These are phyloP conservation scores for Cornus florida DNA, from an alignment of 148 eudicot species.

Conservation along the genomic window DNA sequence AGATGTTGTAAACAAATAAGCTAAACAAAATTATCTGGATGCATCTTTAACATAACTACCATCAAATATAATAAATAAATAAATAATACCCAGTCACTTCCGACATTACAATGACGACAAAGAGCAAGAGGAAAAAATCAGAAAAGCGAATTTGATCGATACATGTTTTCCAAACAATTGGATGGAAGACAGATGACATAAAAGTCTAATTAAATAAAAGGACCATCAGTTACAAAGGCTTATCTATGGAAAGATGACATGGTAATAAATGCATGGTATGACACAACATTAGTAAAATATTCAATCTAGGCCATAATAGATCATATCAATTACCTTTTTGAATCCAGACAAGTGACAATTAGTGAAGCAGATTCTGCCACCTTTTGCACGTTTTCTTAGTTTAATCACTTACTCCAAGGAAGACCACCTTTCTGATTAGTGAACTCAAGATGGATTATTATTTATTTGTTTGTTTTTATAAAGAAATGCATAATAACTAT, in stretches of 20 bases:
- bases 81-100: neutral
- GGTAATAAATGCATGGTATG: neutral
- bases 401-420: neutral
- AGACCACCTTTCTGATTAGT: neutral
- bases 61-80: neutral
- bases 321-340: neutral
- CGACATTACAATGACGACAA: neutral
- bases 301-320: neutral
- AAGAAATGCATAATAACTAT: too few species aligned
- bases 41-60: neutral
- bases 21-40: neutral
- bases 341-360: neutral
- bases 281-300: neutral
- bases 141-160: neutral
- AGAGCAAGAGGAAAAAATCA: neutral
- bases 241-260: neutral
- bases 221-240: neutral
- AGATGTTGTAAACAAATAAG: slow-evolving; percentile 7
- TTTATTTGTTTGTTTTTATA: too few species aligned
- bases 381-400: neutral
- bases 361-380: neutral
- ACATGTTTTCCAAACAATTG: neutral
- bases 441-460: neutral
- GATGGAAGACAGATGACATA: neutral
- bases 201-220: neutral